phyloP scores from a whole-genome alignment of 108 stramenopile genomes.

The Discostella pseudostelligera region DNA sequence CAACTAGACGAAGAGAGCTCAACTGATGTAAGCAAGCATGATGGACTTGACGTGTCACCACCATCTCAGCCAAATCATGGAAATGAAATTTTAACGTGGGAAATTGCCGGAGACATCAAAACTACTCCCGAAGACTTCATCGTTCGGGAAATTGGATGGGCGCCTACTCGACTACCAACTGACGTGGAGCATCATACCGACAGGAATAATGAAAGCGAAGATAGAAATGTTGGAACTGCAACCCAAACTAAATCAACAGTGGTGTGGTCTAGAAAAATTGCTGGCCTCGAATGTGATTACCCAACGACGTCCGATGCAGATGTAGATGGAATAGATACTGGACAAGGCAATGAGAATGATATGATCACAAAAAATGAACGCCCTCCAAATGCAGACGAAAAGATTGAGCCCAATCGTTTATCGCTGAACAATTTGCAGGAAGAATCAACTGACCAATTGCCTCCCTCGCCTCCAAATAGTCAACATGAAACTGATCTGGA shows the following conservation, averaged over 20 bases:
- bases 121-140: constrained; percentile 72
- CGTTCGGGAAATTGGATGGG: constrained; percentile 70
- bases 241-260: not conserved
- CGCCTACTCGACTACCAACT: not conserved
- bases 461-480: not conserved
- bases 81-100: constrained; percentile 46
- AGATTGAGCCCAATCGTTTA: too few relatives aligned
- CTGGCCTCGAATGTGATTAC: too few relatives aligned
- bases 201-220: not conserved
- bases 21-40: not conserved
- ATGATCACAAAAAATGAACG: too few relatives aligned
- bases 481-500: not conserved
- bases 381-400: too few relatives aligned
- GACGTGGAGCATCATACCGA: not conserved
- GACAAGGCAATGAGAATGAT: too few relatives aligned
- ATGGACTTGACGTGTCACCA: not conserved
- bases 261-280: too few relatives aligned
- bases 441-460: not conserved
- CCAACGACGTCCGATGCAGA: too few relatives aligned
- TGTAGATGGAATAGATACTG: too few relatives aligned
- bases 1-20: not conserved
- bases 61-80: not conserved
- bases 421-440: too few relatives aligned
- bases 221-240: not conserved
- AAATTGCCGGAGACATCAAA: constrained; percentile 72